Base-by-base conservation (phyloP, 106 monocot species). In the Dendrobium nobile region DNA sequence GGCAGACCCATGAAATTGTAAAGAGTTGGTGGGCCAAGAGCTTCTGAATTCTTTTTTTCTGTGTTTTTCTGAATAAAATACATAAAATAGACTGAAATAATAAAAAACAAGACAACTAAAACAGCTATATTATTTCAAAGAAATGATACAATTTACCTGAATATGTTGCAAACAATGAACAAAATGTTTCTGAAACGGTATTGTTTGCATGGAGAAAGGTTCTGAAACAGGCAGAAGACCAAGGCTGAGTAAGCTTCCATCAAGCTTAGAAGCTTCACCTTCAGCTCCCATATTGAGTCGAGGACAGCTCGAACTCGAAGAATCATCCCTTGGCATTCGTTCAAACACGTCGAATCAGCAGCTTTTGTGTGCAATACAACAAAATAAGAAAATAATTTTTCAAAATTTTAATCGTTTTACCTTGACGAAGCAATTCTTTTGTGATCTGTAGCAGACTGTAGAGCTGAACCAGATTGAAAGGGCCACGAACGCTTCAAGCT, bases 401-500 rank as follows among this genome's bases (percentile, higher is more conserved):
- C 3, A 41, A 2, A 33, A 4, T 41, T 74, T 48, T 47, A 2
- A 5, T 76, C 27, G 22, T 2, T 27, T 48, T 48, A 76, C 76
- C 76, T 76, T 16, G 26, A 48, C 48, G 27, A 76, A 28, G 47
- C 47, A 76, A 27, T 47, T 48, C 76, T 51, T 76, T 76, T 76
- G 20, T 15, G 26, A 37, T 45, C 76, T 0, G 20, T 44, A 16
- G 7, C 43, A 31, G 48, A 77, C 40, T n/a, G 31, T n/a, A 31
- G 75, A 70, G 79, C 31, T 59, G 41, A 75, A 48, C 76, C 82
- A 51, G 79, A 37, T 1, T 72, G 54, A 78, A 84, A 88, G 15
- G 85, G 81, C 73, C 83, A 85, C 8, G 70, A 64, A 48, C 83
- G 65, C 81, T 87, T 89, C 75, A 81, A 73, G 82, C 82, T 80